phyloP scores from a whole-genome alignment of 352 stramenopile genomes.

The Chrysophaeum taylorii region DNA sequence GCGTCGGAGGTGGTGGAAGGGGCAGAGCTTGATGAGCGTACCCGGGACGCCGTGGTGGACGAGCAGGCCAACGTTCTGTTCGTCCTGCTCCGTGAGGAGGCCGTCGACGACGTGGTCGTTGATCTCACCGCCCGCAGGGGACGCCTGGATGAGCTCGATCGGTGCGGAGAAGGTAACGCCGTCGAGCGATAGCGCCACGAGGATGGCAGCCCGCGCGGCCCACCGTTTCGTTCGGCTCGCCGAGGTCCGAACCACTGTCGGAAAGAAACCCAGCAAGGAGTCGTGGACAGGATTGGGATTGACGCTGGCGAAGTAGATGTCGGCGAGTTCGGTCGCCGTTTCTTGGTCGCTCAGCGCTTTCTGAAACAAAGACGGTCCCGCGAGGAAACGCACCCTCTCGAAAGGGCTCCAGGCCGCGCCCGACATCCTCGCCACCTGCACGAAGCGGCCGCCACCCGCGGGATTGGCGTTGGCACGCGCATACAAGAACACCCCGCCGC shows the following conservation, averaged over 20 bases:
- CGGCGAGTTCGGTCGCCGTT: not conserved
- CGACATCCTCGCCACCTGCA: not conserved
- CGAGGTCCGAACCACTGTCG: not conserved
- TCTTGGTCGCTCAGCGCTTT: too few species aligned
- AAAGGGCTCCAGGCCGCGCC: not conserved
- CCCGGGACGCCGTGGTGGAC: constrained; percentile 8
- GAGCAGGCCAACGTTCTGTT: not conserved
- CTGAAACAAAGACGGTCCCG: too few species aligned
- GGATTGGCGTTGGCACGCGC: not conserved
- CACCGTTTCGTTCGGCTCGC: too few species aligned
- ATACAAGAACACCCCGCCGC: not conserved
- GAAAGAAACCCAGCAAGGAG: constrained; percentile 2
- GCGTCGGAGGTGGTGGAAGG: too few species aligned
- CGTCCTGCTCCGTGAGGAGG: not conserved
- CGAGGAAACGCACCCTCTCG: not conserved
- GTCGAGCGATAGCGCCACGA: constrained; percentile 1
- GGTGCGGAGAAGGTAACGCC: not conserved
- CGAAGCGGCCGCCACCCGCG: not conserved
- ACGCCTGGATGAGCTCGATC: not conserved
- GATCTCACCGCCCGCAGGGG: not conserved
- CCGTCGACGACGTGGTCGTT: constrained; percentile 8
- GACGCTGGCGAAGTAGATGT: constrained; percentile 6
- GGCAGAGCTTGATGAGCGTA: not conserved
- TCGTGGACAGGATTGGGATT: not conserved
- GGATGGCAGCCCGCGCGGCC: too few species aligned